These are phyloP conservation scores for Monosporascus sp. DNA, from an alignment of 2,329 filamentous ascomycete species.

Conservation along the genomic window DNA sequence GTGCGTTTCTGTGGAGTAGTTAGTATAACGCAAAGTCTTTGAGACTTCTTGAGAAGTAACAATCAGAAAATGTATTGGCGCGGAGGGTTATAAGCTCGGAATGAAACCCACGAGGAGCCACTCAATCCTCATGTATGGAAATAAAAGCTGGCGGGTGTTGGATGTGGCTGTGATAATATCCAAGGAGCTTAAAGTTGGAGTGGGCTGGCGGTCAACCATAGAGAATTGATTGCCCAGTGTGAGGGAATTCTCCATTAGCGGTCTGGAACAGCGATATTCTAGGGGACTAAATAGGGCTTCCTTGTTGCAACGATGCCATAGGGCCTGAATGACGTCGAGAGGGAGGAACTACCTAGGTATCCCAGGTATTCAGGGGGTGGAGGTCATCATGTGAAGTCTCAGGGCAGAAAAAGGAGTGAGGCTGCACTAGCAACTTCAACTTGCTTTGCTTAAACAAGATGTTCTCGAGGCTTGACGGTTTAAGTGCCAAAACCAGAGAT, in stretches of 20 bases:
- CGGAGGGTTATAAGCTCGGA: background rate
- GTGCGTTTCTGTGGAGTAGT: slow-evolving; percentile 43
- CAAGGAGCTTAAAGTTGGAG: too few relatives aligned
- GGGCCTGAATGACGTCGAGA: background rate
- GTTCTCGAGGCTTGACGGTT: background rate
- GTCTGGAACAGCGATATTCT: background rate
- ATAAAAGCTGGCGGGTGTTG: too few relatives aligned
- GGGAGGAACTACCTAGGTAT: background rate
- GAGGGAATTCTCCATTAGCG: background rate
- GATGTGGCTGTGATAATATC: too few relatives aligned
- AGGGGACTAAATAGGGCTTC: background rate
- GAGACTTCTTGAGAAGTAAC: background rate
- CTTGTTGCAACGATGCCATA: background rate
- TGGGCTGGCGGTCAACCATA: too few relatives aligned
- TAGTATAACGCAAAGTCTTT: slow-evolving; percentile 20
- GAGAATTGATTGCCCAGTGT: background rate
- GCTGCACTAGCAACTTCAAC: background rate
- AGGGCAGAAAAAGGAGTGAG: background rate
- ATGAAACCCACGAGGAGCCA: background rate
- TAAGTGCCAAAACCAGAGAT: background rate
- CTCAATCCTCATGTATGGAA: background rate
- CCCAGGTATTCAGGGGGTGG: background rate
- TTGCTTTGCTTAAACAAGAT: background rate
- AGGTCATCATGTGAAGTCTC: background rate
- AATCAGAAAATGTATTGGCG: background rate